Base-by-base conservation (phyloP, 441 rosid species). In the Mallotus repandus region DNA sequence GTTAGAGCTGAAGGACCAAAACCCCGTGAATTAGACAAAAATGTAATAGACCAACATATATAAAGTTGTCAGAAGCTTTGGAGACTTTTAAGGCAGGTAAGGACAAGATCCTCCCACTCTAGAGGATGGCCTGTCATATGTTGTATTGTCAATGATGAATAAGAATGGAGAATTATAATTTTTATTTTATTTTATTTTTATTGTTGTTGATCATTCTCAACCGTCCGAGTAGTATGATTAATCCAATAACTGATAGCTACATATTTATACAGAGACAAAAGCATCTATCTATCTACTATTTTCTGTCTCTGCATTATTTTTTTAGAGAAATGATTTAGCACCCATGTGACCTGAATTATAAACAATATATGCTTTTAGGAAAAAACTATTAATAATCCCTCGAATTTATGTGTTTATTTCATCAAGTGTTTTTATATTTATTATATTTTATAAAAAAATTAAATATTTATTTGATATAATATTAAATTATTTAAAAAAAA, bases 71-170 rank as follows among this genome's bases (percentile, higher is more conserved):
- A 25, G 35, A n/a, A 49, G n/a, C 22, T 1, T 25, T 3, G 56
- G 18, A 19, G 11, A 25, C 49, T 29, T 29, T 29, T 5, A 56
- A 38, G 49, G 63, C 63, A 13, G 48, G 3, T 61, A 29, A 71
- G 46, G 66, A 71, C 67, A 59, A 4, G 7, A 61, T 48, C 49
- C 5, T 18, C 48, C 57, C 43, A 71, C 55, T 50, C 19, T 50
- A 45, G 2, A 45, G 45, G n/a, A 21, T 7, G 25, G 46, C 9
- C 57, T 29, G 18, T 29, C 4, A 15, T 14, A 55, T 21, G 7
- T 10, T 22, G 55, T 0, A 57, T 12, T 55, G 60, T 46, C 50
- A 74, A 74, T 49, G 60, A 74, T 38, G 59, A 72, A 58, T 35
- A 19, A 43, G 56, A 13, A 29, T 56, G 55, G 64, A 29, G 56